Conservation (phyloP, 345 rosid species). For the Corchorus olitorius region DNA sequence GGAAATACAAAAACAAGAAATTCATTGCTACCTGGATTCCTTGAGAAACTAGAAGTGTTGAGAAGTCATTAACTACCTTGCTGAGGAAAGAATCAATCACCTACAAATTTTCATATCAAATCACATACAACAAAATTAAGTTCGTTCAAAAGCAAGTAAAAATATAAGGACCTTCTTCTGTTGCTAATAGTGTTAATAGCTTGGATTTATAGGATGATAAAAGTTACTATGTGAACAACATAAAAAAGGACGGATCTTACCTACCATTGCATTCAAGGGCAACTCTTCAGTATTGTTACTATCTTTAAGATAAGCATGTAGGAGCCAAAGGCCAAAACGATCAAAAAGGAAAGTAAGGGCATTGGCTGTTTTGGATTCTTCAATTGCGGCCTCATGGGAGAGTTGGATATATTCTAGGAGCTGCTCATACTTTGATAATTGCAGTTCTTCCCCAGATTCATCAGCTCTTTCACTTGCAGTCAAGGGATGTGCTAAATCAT, state of each 20-base stretch:
- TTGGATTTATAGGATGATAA: not conserved
- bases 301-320: slow-evolving; percentile 76
- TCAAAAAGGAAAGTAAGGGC: slow-evolving; percentile 79
- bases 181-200: not conserved
- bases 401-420: slow-evolving; percentile 83
- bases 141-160: not conserved
- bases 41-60: slow-evolving; percentile 82
- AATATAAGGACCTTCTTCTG: not conserved
- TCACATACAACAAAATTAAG: slow-evolving; percentile 18
- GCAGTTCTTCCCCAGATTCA: slow-evolving; percentile 75
- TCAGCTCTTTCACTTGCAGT: slow-evolving; percentile 69
- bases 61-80: slow-evolving; percentile 86
- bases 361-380: slow-evolving; percentile 77
- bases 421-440: slow-evolving; percentile 83
- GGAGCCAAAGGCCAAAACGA: slow-evolving; percentile 75
- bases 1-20: not conserved
- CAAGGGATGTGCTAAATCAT: slow-evolving; percentile 50
- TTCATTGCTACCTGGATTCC: slow-evolving; percentile 71
- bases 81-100: slow-evolving; percentile 79
- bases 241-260: slow-evolving; percentile 46
- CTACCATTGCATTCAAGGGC: slow-evolving; percentile 93
- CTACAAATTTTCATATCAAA: slow-evolving; percentile 39
- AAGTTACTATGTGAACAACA: not conserved
- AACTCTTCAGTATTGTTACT: slow-evolving; percentile 53
- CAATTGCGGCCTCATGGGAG: slow-evolving; percentile 61